phyloP scores from a whole-genome alignment of 176 grass and related monocot species.

The Pontederia paniculata region DNA sequence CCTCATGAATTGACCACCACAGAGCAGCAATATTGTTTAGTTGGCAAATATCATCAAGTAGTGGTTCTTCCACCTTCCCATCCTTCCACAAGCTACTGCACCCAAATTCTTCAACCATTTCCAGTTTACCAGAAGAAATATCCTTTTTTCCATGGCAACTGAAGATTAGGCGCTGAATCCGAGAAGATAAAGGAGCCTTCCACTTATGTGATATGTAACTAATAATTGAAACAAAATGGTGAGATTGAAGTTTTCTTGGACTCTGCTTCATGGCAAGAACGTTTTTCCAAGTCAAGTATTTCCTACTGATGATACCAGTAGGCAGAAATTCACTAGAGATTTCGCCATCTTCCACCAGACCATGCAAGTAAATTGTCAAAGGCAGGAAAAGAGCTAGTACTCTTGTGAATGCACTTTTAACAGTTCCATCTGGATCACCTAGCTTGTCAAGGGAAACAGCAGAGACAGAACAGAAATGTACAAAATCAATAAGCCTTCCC shows the following conservation, averaged over 20 bases:
- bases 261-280: slow-evolving; percentile 67
- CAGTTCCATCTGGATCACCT: slow-evolving; percentile 67
- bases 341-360: slow-evolving; percentile 41
- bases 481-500: slow-evolving; percentile 53
- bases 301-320: slow-evolving; percentile 30
- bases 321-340: slow-evolving; percentile 29
- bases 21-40: slow-evolving; percentile 89
- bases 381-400: slow-evolving; percentile 57
- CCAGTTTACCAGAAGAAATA: slow-evolving; percentile 45
- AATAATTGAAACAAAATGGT: slow-evolving; percentile 89
- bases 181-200: slow-evolving; percentile 86
- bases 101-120: slow-evolving; percentile 53
- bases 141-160: slow-evolving; percentile 70
- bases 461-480: slow-evolving; percentile 41
- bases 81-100: slow-evolving; percentile 34
- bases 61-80: slow-evolving; percentile 30
- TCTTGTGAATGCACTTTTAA: slow-evolving; percentile 68
- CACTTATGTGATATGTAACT: slow-evolving; percentile 87
- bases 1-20: slow-evolving; percentile 97
- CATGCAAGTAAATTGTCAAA: slow-evolving; percentile 61
- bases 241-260: slow-evolving; percentile 73
- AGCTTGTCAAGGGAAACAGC: slow-evolving; percentile 86
- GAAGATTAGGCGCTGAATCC: slow-evolving; percentile 75
- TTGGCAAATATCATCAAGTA: slow-evolving; percentile 70
- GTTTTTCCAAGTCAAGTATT: slow-evolving; percentile 67